Base-by-base conservation (phyloP, 2,329 filamentous ascomycete species). In the Knufia fluminis region DNA sequence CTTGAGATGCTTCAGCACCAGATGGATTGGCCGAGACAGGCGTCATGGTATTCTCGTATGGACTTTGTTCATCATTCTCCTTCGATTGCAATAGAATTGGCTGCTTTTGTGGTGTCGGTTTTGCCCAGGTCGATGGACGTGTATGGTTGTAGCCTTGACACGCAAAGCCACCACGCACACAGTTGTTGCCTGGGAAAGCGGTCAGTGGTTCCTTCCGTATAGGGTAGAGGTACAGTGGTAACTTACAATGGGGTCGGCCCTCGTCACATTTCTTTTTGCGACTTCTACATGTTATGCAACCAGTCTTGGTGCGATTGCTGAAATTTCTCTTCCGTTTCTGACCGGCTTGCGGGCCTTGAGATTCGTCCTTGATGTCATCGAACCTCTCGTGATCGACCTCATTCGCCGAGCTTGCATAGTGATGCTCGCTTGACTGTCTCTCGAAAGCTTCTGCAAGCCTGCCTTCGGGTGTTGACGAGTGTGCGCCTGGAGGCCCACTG, bases 221-320 rank as follows among this genome's bases (percentile, higher is more conserved):
- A 49, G 6, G 52, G 41, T n/a, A 26, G 40, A 32, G 42, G 33
- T 39, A 48, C 48, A 26, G 7, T n/a, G 17, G 24, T 12, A 17
- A 66, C 85, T 75, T 74, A 94, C 92, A 97, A 66, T 88, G 82
- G 22, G 92, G 92, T 66, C 94, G 94, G 48, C 78, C 79, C 71
- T 97, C 92, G 64, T 97, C 91, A 63, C 92, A 97, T 69, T 97
- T 97, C 80, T 97, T 97, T 77, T 97, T 97, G 52, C 91, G 79
- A 63, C 80, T 80, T 52, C 91, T 78, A 65, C 91, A 97, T 4
- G 91, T 97, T 68, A 94, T 80, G 66, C 91, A 97, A 26, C 90
- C 89, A 8, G 90, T 96, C 70, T 97, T 97, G 17, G 91, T 96
- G 52, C 91, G 79, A 66, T 96, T 95, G 70, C 88, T 94, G 62